Conservation (phyloP, 148 eudicot genomes). For the Rhododendron vialii region DNA sequence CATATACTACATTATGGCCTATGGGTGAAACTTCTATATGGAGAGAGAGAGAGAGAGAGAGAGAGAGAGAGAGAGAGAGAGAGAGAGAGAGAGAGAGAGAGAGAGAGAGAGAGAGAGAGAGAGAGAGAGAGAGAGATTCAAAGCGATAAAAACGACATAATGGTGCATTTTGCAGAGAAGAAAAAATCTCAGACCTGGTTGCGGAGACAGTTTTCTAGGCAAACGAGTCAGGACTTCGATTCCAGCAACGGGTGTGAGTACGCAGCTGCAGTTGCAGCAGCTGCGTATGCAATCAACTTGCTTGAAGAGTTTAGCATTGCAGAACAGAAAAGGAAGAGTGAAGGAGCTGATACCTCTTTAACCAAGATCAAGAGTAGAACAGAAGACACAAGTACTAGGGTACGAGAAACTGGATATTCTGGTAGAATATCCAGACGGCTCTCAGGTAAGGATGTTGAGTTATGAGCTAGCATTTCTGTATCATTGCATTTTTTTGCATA, state of each 20-base stretch:
- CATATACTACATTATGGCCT: not conserved
- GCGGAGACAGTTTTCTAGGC: conserved; percentile 42
- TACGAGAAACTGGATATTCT: conserved; percentile 8
- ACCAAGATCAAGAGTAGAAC: conserved; percentile 33
- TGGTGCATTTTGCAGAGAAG: conserved; percentile 27
- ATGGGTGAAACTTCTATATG: no score
- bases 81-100: not conserved
- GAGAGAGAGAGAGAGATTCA: not conserved
- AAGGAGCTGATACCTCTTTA: conserved; percentile 21
- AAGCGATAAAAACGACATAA: not conserved
- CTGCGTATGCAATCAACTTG: conserved; percentile 63
- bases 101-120: no score
- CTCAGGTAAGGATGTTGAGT: conserved; percentile 33
- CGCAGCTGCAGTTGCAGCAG: conserved; percentile 73
- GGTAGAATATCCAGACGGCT: conserved; percentile 27
- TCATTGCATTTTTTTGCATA: not conserved
- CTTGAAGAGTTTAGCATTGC: conserved; percentile 39
- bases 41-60: not conserved
- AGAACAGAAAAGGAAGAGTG: conserved; percentile 21
- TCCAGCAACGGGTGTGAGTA: conserved; percentile 34
- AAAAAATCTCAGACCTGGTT: conserved; percentile 53
- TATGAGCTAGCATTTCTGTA: not conserved
- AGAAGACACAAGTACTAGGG: not conserved
- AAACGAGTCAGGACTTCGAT: conserved; percentile 35
- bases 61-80: not conserved